These are phyloP conservation scores for Casaregolazyma suthepensis DNA, from an alignment of 1,139 yeast genomes.

Conservation along the genomic window DNA sequence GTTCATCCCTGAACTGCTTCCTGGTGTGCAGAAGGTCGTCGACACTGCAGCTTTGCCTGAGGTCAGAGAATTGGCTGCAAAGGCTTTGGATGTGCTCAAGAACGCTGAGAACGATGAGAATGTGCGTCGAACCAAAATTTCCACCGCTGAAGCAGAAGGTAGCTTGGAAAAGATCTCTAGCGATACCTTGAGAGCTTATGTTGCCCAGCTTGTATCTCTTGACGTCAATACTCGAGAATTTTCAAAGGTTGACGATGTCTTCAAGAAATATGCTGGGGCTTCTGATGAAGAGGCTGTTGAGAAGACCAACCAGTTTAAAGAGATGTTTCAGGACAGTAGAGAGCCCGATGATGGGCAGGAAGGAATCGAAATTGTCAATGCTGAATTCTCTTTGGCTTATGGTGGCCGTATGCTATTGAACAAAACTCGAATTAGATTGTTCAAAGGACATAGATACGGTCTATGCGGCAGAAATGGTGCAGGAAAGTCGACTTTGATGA, in stretches of 20 bases:
- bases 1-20: conserved; percentile 77
- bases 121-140: conserved; percentile 69
- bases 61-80: conserved; percentile 86
- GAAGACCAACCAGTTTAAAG: conserved; percentile 52
- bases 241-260: conserved; percentile 57
- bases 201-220: conserved; percentile 51
- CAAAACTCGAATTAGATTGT: conserved; percentile 78
- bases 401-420: conserved; percentile 96
- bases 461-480: conserved; percentile 99
- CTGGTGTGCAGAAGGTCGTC: conserved; percentile 84
- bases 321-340: conserved; percentile 55
- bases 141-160: conserved; percentile 47
- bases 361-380: conserved; percentile 84
- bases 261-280: conserved; percentile 34
- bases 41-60: conserved; percentile 93
- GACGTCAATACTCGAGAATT: conserved; percentile 92
- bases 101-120: conserved; percentile 72
- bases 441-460: conserved; percentile 96
- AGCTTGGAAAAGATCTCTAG: conserved; percentile 34
- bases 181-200: conserved; percentile 42
- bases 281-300: conserved; percentile 39
- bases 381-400: conserved; percentile 92
- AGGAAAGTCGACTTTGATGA: conserved; percentile 95
- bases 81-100: conserved; percentile 73
- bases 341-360: conserved; percentile 57